These are phyloP conservation scores for Jacaranda copaia DNA, from an alignment of 257 asterid species.

Conservation along the genomic window DNA sequence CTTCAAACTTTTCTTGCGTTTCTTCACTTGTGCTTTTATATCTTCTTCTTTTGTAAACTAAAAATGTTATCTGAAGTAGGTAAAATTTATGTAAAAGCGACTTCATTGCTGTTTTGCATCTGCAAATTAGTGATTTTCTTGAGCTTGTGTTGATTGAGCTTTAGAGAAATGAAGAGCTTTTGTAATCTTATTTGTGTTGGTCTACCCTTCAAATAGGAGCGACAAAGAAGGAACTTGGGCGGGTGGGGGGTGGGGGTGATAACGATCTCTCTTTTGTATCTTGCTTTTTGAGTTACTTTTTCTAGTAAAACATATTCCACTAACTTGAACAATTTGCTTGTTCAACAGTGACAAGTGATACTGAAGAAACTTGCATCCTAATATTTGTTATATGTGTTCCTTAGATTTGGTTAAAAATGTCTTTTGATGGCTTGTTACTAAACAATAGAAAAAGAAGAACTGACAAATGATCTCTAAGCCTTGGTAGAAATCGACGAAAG, in stretches of 20 bases:
- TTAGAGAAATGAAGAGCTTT: conserved; percentile 6
- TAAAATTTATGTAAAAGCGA: not conserved
- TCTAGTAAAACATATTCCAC: conserved; percentile 9
- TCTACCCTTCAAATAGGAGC: not conserved
- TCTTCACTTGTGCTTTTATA: conserved; percentile 1
- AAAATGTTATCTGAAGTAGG: not conserved
- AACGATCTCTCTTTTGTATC: not conserved
- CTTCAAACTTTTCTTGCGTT: conserved; percentile 6
- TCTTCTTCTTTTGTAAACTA: not conserved
- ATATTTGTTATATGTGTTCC: no score
- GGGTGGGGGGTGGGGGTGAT: not conserved
- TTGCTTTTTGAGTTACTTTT: not conserved
- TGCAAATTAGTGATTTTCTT: conserved; percentile 2
- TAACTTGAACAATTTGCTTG: not conserved
- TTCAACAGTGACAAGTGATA: no score
- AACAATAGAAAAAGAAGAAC: no score
- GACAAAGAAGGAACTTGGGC: not conserved
- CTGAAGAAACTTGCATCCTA: no score
- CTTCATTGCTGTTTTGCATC: conserved; percentile 11
- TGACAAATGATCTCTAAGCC: no score
- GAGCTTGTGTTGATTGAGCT: conserved; percentile 4
- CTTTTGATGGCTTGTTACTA: no score
- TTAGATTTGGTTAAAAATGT: no score
- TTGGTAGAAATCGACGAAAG: no score
- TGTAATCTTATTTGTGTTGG: not conserved